These are phyloP conservation scores for Trametes meyenii DNA, from an alignment of 768 basidiomycete genomes.

Conservation along the genomic window DNA sequence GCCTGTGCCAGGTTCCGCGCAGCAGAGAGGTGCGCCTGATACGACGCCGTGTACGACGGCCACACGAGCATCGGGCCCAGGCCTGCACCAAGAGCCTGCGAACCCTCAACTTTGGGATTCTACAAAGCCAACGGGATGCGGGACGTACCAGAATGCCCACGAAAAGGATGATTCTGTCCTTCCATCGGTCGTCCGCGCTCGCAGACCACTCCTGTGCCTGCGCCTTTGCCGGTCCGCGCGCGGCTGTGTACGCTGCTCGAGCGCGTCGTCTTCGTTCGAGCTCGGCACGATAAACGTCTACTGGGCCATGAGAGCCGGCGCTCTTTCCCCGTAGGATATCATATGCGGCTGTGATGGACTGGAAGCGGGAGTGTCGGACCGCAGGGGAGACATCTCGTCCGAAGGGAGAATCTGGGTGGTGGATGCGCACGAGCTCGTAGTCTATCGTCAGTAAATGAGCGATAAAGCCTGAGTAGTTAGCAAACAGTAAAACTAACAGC, in stretches of 20 bases:
- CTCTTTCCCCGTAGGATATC: conserved; percentile 51
- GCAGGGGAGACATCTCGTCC: conserved; percentile 44
- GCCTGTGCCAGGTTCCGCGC: conserved; percentile 62
- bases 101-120: neutral
- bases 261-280: conserved; percentile 49
- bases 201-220: conserved; percentile 32
- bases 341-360: conserved; percentile 66
- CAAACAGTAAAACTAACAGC: conserved; percentile 51
- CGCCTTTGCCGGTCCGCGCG: conserved; percentile 29
- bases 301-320: conserved; percentile 24
- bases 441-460: conserved; percentile 43
- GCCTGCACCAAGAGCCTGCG: conserved; percentile 48
- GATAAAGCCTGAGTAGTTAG: neutral
- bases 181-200: conserved; percentile 49
- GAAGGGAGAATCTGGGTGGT: conserved; percentile 69
- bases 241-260: conserved; percentile 28
- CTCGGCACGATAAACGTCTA: conserved; percentile 55
- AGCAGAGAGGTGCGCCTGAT: conserved; percentile 53
- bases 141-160: conserved; percentile 52
- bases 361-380: conserved; percentile 62
- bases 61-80: conserved; percentile 47
- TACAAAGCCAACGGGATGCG: neutral
- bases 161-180: conserved; percentile 51
- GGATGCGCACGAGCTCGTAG: conserved; percentile 70
- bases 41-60: conserved; percentile 37